Evolutionary conservation across 2,329 filamentous ascomycete species (phyloP).

Genomic region (Curvularia sp.): DNA sequence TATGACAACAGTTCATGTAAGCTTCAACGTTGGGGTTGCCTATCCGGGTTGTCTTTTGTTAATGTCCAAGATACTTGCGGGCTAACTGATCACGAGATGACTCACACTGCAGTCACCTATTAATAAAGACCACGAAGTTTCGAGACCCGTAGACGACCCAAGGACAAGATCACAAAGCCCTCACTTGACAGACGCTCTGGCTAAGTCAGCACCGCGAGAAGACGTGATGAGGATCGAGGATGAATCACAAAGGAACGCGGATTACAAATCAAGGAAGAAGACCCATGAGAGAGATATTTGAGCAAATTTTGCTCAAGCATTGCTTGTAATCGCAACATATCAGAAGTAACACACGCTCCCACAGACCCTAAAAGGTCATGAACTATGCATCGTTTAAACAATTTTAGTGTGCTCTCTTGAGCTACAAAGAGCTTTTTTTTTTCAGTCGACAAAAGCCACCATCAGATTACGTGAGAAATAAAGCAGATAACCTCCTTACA

Average conservation of each 20-base stretch:
- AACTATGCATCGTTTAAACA: not conserved
- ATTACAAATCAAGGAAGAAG: not conserved
- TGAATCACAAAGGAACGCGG: not conserved
- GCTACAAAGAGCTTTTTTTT: not conserved
- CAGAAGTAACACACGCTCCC: not conserved
- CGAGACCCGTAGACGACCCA: not conserved
- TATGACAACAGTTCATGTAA: too few species aligned
- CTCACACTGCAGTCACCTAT: not conserved
- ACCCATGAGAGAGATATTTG: not conserved
- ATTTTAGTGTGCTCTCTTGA: not conserved
- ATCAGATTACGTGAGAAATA: not conserved
- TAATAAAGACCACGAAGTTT: not conserved
- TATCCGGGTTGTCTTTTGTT: not conserved
- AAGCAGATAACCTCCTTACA: constrained; percentile 1
- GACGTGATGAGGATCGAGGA: not conserved
- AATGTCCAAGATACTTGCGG: not conserved
- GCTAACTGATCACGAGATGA: not conserved
- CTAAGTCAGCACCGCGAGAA: not conserved
- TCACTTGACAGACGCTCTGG: not conserved
- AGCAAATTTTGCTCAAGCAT: not conserved
- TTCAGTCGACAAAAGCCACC: not conserved
- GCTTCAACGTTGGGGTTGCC: too few species aligned
- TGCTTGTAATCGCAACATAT: not conserved
- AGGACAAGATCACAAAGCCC: not conserved
- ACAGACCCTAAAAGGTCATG: not conserved